These are phyloP conservation scores for Panicum miliaceum DNA, from an alignment of 176 grass and related monocot genomes.

Conservation along the genomic window DNA sequence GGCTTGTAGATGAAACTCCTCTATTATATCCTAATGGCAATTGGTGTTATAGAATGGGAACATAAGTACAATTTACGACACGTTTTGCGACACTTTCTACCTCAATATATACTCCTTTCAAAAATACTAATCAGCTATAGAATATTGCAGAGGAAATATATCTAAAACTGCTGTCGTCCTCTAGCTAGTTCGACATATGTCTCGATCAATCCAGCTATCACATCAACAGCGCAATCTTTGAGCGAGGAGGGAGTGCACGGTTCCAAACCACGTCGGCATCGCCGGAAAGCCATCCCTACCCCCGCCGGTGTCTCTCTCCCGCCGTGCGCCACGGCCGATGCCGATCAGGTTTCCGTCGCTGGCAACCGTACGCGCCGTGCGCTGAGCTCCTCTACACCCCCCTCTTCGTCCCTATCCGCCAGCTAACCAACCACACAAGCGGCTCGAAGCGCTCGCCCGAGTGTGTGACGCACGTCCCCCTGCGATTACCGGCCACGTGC, in stretches of 20 bases:
- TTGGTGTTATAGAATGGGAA: background rate
- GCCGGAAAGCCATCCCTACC: constrained; percentile 12
- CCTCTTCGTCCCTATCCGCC: constrained; percentile 35
- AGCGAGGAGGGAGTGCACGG: background rate
- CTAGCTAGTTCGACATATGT: background rate
- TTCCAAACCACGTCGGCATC: constrained; percentile 35
- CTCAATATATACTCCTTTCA: background rate
- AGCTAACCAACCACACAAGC: constrained; percentile 11
- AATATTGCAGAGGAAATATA: background rate
- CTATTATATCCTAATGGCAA: background rate
- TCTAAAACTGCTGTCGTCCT: background rate
- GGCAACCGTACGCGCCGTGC: background rate
- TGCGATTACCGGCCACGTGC: constrained; percentile 24
- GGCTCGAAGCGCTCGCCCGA: background rate
- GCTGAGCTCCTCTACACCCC: background rate
- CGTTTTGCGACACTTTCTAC: background rate
- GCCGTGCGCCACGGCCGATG: background rate
- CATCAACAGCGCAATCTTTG: constrained; percentile 32
- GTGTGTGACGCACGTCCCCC: constrained; percentile 48
- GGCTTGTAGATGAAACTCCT: no score
- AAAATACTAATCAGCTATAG: background rate
- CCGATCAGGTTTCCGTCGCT: background rate
- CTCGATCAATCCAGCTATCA: constrained; percentile 30
- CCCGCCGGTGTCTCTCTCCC: constrained; percentile 29
- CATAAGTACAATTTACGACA: background rate